Percentiles rank a stretch among this genome's conserved stretches.
Evolutionary conservation across 1,284 basidiomycete genomes (phyloP).

Genomic region (Papiliotrema terrestris): DNA sequence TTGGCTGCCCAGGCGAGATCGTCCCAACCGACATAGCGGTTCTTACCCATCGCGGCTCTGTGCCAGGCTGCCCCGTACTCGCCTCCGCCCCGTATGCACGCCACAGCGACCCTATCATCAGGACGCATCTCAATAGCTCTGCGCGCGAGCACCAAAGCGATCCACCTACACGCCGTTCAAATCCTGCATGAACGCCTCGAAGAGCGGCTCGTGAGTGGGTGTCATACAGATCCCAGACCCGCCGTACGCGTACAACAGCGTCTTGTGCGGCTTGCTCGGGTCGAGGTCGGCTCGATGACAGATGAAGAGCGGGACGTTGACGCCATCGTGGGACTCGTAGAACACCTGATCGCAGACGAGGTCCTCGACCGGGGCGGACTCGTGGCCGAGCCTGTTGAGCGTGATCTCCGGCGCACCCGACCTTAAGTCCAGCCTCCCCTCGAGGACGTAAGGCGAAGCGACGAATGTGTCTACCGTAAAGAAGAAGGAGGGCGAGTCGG

Average conservation of each 20-base stretch:
- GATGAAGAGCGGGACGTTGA: constrained; percentile 18
- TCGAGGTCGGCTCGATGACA: constrained; percentile 14
- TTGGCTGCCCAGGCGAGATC: constrained; percentile 14
- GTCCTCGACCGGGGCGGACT: constrained; percentile 6
- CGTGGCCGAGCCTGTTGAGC: constrained; percentile 6
- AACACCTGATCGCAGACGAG: constrained; percentile 15
- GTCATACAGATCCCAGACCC: constrained; percentile 8
- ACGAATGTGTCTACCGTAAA: constrained; percentile 18
- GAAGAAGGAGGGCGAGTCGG: constrained; percentile 14
- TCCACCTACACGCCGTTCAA: constrained; percentile 9
- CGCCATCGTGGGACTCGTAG: constrained; percentile 14
- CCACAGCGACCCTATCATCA: constrained; percentile 13
- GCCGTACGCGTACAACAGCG: constrained; percentile 16
- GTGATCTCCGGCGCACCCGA: constrained; percentile 7
- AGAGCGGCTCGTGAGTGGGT: constrained; percentile 16
- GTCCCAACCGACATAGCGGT: constrained; percentile 12
- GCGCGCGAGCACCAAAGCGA: too few species aligned
- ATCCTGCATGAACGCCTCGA: constrained; percentile 16
- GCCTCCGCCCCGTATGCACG: constrained; percentile 20
- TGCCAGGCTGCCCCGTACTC: constrained; percentile 22
- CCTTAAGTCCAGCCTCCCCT: constrained; percentile 5
- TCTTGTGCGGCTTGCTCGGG: constrained; percentile 7
- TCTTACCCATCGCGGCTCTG: constrained; percentile 12
- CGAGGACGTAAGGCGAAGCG: constrained; percentile 18
- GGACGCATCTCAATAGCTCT: background rate